A percentile compares a stretch with the other conserved stretches of the same genome.
Evolutionary conservation across 2,329 filamentous ascomycete species (phyloP).

Genomic region (Epichloe aotearoae): DNA sequence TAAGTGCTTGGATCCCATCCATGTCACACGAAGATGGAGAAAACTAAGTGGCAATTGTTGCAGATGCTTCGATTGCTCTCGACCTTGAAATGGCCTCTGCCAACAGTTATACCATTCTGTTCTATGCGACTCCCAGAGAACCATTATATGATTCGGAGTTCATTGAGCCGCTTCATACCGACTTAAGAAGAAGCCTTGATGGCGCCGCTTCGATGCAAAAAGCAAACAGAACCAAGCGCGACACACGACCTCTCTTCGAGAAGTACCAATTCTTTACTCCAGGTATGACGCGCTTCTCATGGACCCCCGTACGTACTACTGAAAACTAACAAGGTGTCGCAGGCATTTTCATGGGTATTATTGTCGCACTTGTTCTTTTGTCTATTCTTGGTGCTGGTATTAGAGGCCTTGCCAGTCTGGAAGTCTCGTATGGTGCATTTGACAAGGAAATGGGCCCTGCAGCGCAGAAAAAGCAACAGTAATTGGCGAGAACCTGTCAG

Average conservation of each 20-base stretch:
- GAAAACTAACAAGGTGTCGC: constrained; percentile 4
- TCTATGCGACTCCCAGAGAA: constrained; percentile 49
- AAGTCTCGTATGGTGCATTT: constrained; percentile 89
- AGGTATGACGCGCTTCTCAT: constrained; percentile 33
- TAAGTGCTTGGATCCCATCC: constrained; percentile 15
- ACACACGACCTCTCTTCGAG: constrained; percentile 57
- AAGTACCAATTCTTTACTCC: constrained; percentile 92
- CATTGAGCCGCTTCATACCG: constrained; percentile 49
- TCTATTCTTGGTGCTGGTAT: constrained; percentile 69
- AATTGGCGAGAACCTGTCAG: constrained; percentile 7
- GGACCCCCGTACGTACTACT: not conserved
- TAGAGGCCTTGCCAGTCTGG: constrained; percentile 60
- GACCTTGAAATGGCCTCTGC: constrained; percentile 25
- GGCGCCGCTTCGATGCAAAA: constrained; percentile 18
- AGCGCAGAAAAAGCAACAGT: constrained; percentile 62
- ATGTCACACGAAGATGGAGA: not conserved
- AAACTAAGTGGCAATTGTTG: not conserved
- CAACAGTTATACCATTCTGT: constrained; percentile 60
- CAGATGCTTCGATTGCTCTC: constrained; percentile 39
- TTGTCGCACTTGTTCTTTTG: constrained; percentile 58
- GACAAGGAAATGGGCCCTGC: constrained; percentile 91
- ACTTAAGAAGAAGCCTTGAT: constrained; percentile 52
- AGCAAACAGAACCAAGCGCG: constrained; percentile 24
- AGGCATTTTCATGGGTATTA: constrained; percentile 83
- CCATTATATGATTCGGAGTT: constrained; percentile 53